Evolutionary conservation across 371 early-diverging fungal genomes (phyloP), one percentile per base, ranked within the genome.

Genomic region (Apophysomyces trapeziformis): DNA sequence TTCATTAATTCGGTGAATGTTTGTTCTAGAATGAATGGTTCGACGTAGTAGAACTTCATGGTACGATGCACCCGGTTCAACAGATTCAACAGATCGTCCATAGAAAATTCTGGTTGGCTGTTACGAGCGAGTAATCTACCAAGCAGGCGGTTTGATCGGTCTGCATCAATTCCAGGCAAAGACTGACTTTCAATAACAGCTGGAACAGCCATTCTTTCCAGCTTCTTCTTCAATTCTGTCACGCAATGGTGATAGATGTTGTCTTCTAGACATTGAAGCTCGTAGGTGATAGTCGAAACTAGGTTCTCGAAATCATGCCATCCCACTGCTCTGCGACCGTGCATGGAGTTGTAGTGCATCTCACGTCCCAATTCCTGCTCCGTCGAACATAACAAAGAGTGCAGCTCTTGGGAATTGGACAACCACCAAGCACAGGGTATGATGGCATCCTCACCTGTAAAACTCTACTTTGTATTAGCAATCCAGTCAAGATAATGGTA

Each of bases 1-100:
- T 94, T 92, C 61, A 98, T 79, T 39, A 98, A 76, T 76, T 96
- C 96, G 0, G 91, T 92, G 69, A 96, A 80, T 37, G 96, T 92
- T 80, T 96, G 96, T 41, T 90, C 83, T 32, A 86, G 72, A 18
- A 89, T 85, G 35, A 89, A 85, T 45, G 87, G 91, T 60, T 96
- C 96, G 46, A 97, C 90, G 76, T 94, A 94, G 80, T 96, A 99
- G 78, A 91, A 95, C 73, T 92, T 92, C 96, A 97, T 93, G 14
- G 94, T 93, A 74, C 93, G 93, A 82, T 89, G 91, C 57, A 97
- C 84, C 76, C 93, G 92, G 78, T 90, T 93, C 75, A 99, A 84
- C 71, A 96, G 91, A 80, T 93, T 93, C 57, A 96, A 77, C 36
- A 97, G 81, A 66, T 97, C 93, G 72, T 97, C 97, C 87, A 97